Base-by-base conservation (phyloP, 2,329 filamentous ascomycete genomes). In the Cladorrhinum sp. region DNA sequence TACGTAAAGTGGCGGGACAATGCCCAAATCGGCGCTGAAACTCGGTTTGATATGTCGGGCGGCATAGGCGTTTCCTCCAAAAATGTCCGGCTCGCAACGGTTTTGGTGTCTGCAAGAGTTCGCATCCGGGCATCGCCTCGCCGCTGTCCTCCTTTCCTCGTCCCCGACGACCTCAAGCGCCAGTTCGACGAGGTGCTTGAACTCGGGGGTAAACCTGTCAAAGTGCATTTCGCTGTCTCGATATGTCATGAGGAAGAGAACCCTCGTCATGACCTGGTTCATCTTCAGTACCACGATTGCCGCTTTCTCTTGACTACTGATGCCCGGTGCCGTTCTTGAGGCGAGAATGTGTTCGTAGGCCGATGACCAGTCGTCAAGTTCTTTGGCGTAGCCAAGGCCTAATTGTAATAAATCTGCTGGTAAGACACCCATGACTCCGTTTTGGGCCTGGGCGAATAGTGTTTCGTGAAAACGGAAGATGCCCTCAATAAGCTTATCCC, bases 1-100 rank as follows among this genome's bases (percentile, higher is more conserved):
- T 4, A 88, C 80, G 64, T 85, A 89, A 1, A 90, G 77, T 0
- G 86, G 84, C 2, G 86, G 82, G 3, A 90, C 79, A 58, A 90
- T 83, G 18, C 86, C 86, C 10, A 87, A 72, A 55, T 88, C 85
- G 23, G 86, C 81, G 49, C 84, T 85, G 71, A 89, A 89, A 65
- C 81, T 84, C 1, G 83, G 81, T 69, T 83, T 85, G 68, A 86
- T 81, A 65, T 85, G 82, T 30, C 72, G 72, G 0, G 81, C 75
- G 6, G 75, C 75, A 60, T 79, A 80, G 30, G 76, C 74, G 49
- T 77, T 75, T 8, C 76, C 75, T 9, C 73, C 74, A 62, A 77
- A 79, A 57, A 73, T 74, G 56, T 75, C 76, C 39, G 65, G 64
- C 48, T 59, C 63, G 52, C 74, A 73, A 16, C 68, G 67, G 62